Evolutionary conservation across 1,284 basidiomycete species (phyloP), one percentile per base, ranked within the genome.

Genomic region (Sutorius eximius): DNA sequence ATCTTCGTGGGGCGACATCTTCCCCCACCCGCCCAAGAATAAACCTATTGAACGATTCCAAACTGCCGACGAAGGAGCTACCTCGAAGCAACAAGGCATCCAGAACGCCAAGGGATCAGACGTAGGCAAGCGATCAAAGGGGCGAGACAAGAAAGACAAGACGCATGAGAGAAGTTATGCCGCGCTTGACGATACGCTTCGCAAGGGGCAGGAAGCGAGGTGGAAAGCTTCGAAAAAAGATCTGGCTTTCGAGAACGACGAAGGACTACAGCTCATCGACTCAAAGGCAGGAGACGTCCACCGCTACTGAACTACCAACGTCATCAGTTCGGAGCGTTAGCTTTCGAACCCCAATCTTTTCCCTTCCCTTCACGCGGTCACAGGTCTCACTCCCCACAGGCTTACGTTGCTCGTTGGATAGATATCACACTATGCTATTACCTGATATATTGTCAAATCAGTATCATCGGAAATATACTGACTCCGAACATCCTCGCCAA

Each of bases 1-100:
- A 73, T 85, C 90, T 0, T 77, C 74, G 20, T 98, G 95, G 94
- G 97, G 97, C 12, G 97, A 99, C 70, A 78, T 93, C 12, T 98
- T 97, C 73, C 96, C 97, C 5, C 95, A 98, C 70, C 73, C 77
- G 18, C 81, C 90, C 4, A 92, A 91, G 70, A 89, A 88, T 65
- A 69, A 76, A 18, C 82, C 87, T 0, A 82, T 89, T 55, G 80
- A 86, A 62, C 85, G 89, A 2, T 74, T 77, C 57, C 77, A 81
- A 60, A 71, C 77, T 30, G 56, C 60, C 18, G 67, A 68, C 43
- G 68, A 64, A 45, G 75, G 69, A 56, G 59, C 68, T 4, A 30
- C 36, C 15, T 50, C 45, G 5, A 52, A 46, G 15, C 46, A 48
- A 22, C 51, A 51, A 16, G 51, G 8, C 18, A 30, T 44, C 4